Evolutionary conservation across 306 rosid genomes (phyloP), one percentile per base, ranked within the genome.

Genomic region (Lablab purpureus): DNA sequence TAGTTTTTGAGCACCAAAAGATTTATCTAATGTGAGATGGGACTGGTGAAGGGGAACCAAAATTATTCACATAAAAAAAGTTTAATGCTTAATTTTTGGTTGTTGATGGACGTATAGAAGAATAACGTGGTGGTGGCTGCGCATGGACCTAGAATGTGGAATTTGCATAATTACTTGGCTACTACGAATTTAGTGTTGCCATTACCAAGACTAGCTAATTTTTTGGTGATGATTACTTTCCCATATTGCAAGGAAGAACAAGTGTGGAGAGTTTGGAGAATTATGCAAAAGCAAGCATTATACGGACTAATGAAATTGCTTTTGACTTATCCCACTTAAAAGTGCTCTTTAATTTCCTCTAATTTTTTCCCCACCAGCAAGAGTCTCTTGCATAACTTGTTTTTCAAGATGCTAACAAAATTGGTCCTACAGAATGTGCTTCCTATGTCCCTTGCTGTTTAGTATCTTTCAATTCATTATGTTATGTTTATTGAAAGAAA

Each of bases 241-340:
- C 81, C 83, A 85, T 34, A 34, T 59, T 73, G 36, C 27, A 43
- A 67, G 3, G 28, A 27, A 51, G 55, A 68, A 51, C 47, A 68
- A 74, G 71, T 76, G 75, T 63, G 69, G 51, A 60, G 71, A 69
- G 45, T 76, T 58, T 41, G 22, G 41, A 43, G 72, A 58, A 83
- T 73, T 73, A 43, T 73, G 59, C 77, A 43, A 71, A 64, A 19
- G 54, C 82, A 65, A 30, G 49, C 85, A 67, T 73, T 78, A 67
- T 43, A 25, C 66, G 69, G 54, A 40, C 46, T 75, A 75, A 85
- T 85, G 13, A 64, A 32, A 60, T 21, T 54, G 67, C 82, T 82
- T 82, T 83, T 86, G 87, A 79, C 83, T 82, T 37, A 64, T 65
- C 71, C 82, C 80, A 82, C 82, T 79, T 17, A 19, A 54, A 60